phyloP scores from a whole-genome alignment of 164 flowering plant species.

The Brasenia schreberi region DNA sequence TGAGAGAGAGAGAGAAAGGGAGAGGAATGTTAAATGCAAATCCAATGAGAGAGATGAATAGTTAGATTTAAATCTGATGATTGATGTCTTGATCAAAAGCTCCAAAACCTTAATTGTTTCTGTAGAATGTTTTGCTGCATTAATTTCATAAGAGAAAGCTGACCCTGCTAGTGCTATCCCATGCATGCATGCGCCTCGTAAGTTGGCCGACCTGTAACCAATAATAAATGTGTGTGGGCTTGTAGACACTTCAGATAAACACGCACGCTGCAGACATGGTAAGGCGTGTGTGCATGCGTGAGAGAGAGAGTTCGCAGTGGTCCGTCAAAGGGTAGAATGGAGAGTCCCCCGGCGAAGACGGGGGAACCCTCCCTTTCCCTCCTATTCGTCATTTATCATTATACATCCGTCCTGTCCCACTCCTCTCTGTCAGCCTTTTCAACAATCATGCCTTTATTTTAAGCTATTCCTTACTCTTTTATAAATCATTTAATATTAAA shows the following conservation, averaged over 20 bases:
- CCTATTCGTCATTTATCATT: not conserved
- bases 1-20: too few species aligned
- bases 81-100: too few species aligned
- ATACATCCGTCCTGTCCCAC: not conserved
- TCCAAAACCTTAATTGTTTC: too few species aligned
- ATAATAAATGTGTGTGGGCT: too few species aligned
- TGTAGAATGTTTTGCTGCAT: too few species aligned
- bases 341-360: not conserved
- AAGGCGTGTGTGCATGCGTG: not conserved
- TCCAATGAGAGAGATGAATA: too few species aligned
- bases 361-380: not conserved
- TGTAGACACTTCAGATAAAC: not conserved
- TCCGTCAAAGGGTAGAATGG: not conserved
- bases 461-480: not conserved
- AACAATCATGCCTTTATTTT: too few species aligned
- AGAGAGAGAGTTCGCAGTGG: not conserved
- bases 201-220: too few species aligned
- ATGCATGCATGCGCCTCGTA: not conserved
- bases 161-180: not conserved
- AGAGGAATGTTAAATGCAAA: too few species aligned
- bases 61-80: too few species aligned
- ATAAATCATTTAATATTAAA: too few species aligned
- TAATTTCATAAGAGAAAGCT: not conserved
- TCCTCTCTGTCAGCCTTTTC: not conserved
- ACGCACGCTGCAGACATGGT: not conserved